Evolutionary conservation across 2,329 filamentous ascomycete species (phyloP).

Genomic region (Allantophomopsis lycopodina): DNA sequence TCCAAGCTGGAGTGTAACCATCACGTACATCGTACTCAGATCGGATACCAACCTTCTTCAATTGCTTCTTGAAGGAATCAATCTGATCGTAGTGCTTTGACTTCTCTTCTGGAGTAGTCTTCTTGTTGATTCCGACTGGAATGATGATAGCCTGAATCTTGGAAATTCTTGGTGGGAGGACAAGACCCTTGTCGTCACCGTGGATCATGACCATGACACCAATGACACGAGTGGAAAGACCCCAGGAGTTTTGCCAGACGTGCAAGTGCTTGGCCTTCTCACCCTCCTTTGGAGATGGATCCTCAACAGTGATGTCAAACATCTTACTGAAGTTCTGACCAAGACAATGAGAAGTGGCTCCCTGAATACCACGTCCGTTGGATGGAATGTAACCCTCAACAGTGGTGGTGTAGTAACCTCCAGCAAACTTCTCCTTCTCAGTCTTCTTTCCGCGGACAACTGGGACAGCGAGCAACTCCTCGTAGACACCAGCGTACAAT

Average conservation of each 20-base stretch:
- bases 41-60: conserved; percentile 64
- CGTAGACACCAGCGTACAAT: conserved; percentile 82
- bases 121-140: conserved; percentile 86
- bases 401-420: conserved; percentile 91
- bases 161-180: conserved; percentile 81
- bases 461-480: conserved; percentile 85
- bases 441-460: conserved; percentile 91
- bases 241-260: conserved; percentile 99
- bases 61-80: conserved; percentile 51
- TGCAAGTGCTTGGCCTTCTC: conserved; percentile 69
- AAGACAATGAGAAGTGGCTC: conserved; percentile 77
- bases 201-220: conserved; percentile 99
- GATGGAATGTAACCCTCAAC: conserved; percentile 94
- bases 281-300: conserved; percentile 57
- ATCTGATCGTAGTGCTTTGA: conserved; percentile 65
- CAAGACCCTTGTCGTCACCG: conserved; percentile 87
- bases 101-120: conserved; percentile 67
- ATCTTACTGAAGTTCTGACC: conserved; percentile 99
- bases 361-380: conserved; percentile 93
- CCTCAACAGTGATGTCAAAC: conserved; percentile 96
- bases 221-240: conserved; percentile 90
- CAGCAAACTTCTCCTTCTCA: conserved; percentile 95
- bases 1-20: conserved; percentile 86
- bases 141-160: conserved; percentile 79
- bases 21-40: conserved; percentile 75